These are phyloP conservation scores for Oehlia diaphana DNA, from an alignment of 192 early-diverging fungal species.

Conservation along the genomic window DNA sequence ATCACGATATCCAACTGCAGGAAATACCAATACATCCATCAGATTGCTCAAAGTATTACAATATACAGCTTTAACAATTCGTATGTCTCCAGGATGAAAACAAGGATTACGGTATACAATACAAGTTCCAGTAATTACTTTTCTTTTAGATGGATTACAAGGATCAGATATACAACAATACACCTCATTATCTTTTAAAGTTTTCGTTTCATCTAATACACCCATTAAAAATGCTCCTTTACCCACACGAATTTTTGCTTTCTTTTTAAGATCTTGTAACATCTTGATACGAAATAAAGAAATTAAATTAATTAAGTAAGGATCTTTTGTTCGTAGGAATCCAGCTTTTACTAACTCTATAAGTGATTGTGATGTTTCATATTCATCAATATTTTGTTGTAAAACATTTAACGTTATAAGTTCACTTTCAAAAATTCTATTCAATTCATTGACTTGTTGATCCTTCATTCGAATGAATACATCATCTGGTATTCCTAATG, in stretches of 20 bases:
- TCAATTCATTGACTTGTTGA: conserved; percentile 39
- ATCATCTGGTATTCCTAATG: conserved; percentile 57
- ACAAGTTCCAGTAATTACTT: conserved; percentile 42
- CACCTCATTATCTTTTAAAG: conserved; percentile 46
- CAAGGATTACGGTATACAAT: conserved; percentile 59
- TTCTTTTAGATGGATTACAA: conserved; percentile 14
- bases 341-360: conserved; percentile 47
- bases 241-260: conserved; percentile 55
- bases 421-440: conserved; percentile 40
- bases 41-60: conserved; percentile 46
- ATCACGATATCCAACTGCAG: conserved; percentile 62
- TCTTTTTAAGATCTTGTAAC: conserved; percentile 50
- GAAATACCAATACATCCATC: conserved; percentile 74
- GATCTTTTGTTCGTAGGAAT: conserved; percentile 45
- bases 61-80: conserved; percentile 59
- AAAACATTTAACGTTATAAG: conserved; percentile 38
- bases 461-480: conserved; percentile 54
- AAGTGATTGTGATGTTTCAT: conserved; percentile 42
- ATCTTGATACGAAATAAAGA: conserved; percentile 44
- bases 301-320: conserved; percentile 46
- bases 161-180: conserved; percentile 49
- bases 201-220: conserved; percentile 51
- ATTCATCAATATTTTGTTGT: conserved; percentile 45
- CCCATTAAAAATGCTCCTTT: conserved; percentile 56
- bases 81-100: conserved; percentile 66